Conservation (phyloP, 2,329 filamentous ascomycete genomes). For the Nemania serpens region DNA sequence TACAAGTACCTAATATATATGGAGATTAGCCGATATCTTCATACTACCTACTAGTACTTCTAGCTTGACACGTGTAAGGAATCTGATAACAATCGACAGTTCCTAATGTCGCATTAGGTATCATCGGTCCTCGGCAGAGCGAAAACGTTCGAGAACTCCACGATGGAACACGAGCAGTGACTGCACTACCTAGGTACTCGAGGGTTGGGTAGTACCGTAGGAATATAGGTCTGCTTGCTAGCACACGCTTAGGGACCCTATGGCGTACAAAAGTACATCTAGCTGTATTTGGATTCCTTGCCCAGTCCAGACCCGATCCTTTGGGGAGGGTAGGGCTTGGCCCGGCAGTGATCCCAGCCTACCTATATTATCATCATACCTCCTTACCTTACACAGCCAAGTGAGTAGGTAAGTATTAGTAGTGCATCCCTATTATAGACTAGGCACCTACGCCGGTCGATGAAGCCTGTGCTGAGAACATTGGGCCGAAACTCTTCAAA, state of each 20-base stretch:
- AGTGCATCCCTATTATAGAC: too few relatives aligned
- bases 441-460: neutral
- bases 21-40: too few relatives aligned
- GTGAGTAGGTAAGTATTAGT: too few relatives aligned
- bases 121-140: neutral
- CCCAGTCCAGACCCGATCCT: neutral
- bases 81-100: neutral
- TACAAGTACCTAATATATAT: too few relatives aligned
- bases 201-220: too few relatives aligned
- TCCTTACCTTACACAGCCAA: too few relatives aligned
- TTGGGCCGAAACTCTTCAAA: neutral
- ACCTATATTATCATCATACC: neutral
- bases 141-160: neutral
- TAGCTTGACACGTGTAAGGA: neutral
- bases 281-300: neutral
- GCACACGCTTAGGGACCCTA: too few relatives aligned
- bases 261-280: conserved; percentile 1
- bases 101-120: neutral
- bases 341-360: neutral
- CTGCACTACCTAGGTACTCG: neutral
- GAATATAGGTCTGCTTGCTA: too few relatives aligned
- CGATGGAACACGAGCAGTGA: neutral
- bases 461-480: neutral
- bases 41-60: neutral
- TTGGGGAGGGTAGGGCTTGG: neutral